Evolutionary conservation across 1,284 basidiomycete genomes (phyloP).

Genomic region (Cutaneotrichosporon cyanovorans): DNA sequence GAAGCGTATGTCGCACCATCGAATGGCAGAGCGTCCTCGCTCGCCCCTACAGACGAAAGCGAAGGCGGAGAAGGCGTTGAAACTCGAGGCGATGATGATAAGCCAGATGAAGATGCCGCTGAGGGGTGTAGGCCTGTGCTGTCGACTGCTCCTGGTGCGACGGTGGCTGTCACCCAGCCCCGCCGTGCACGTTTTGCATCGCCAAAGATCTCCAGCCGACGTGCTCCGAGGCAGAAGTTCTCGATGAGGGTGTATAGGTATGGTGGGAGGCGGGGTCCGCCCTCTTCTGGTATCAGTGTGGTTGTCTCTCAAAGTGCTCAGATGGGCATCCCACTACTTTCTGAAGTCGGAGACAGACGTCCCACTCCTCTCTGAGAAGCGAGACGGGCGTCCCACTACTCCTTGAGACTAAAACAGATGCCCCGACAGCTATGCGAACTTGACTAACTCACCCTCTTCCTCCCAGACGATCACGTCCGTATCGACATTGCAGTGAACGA

Average conservation of each 20-base stretch:
- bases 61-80: conserved; percentile 2
- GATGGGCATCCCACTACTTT: too few relatives aligned
- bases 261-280: conserved; percentile 69
- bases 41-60: background rate
- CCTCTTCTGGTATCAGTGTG: conserved; percentile 8
- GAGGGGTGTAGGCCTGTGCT: too few relatives aligned
- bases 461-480: conserved; percentile 96
- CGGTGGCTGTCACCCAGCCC: conserved; percentile 88
- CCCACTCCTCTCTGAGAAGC: too few relatives aligned
- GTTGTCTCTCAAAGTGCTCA: too few relatives aligned
- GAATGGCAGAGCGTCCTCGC: conserved; percentile 10
- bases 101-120: too few relatives aligned
- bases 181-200: conserved; percentile 62
- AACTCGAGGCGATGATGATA: background rate
- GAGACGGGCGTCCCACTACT: too few relatives aligned
- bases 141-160: background rate
- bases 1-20: conserved; percentile 54
- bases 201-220: conserved; percentile 86
- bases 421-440: background rate
- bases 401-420: background rate
- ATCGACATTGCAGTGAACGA: conserved; percentile 97
- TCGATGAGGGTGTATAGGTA: conserved; percentile 94
- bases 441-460: conserved; percentile 38
- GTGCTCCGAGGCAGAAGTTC: conserved; percentile 91
- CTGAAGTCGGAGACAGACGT: too few relatives aligned